Evolutionary conservation across 768 basidiomycete genomes (phyloP), one percentile per base, ranked within the genome.

Genomic region (Phaffia australis): DNA sequence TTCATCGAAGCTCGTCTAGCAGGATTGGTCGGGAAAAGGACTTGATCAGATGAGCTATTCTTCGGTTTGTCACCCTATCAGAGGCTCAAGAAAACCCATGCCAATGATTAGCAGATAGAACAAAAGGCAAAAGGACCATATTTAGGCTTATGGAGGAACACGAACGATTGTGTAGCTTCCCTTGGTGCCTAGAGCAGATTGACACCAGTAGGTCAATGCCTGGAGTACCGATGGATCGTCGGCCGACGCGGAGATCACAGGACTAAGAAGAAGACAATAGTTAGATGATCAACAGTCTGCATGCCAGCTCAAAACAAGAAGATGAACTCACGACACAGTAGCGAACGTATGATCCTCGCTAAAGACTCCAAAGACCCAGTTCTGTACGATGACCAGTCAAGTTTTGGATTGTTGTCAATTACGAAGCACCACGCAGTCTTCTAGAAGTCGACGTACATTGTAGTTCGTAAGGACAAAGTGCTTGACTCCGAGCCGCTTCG

Each of bases 381-480:
- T 69, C 63, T 74, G 72, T 66, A 42, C 35, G 35, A 42, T 42
- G 11, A 4, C 35, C 35, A 42, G 35, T 11, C 35, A 42, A 5
- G 35, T 42, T 42, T 42, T 27, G 4, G 18, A 52, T 35, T 18
- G 5, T 21, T 35, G 27, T 35, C 30, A 59, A 46, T 3, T 21
- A 18, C 11, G 58, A 19, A 5, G 18, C 2, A 46, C 19, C 19
- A 4, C n/a, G 27, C 57, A 25, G 18, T 16, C 16, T 5, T 47
- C 8, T n/a, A 46, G 18, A 32, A 2, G 4, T 2, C 29, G 25
- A 59, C 58, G 8, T 11, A 60, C 42, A 21, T 23, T 59, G 67
- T 74, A 77, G 61, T 75, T 74, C 50, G 76, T 77, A 60, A 77
- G 69, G 30, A 75, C 74, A 61, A 73, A 77, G 70, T 73, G 74